Evolutionary conservation across 2,329 filamentous ascomycete species (phyloP), one percentile per base, ranked within the genome.

Genomic region (Diplodia intermedia): DNA sequence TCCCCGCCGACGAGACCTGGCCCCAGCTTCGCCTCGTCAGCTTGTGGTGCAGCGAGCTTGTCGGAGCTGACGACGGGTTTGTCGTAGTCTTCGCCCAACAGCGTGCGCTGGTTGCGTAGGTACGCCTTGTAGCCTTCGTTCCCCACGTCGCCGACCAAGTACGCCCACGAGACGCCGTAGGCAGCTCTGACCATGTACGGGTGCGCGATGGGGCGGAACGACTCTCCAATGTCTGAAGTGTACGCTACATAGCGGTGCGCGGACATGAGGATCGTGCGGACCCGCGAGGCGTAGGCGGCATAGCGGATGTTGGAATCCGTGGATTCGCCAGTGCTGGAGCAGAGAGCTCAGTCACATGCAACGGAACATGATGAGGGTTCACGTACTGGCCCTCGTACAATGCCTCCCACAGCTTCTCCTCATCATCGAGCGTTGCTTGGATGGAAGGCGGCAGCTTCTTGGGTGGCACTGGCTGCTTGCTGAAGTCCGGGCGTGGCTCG

Each of bases 101-200:
- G 80, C 0, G 88, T 84, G 49, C 87, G 86, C 79, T 95, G 91
- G 77, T 99, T 98, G 68, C 91, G 88, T 79, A 91, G 86, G 78
- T 97, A 98, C 8, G 94, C 90, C 77, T 97, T 97, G 84, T 97
- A 98, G 6, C 95, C 94, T 79, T 99, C 95, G 76, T 97, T 90
- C 40, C 87, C 86, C 57, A 98, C 94, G 76, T 99, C 95, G 60
- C 95, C 94, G 15, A 93, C 80, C 26, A 99, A 87, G 76, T 99
- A 99, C 12, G 91, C 84, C 95, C 95, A 98, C 1, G 92, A 97
- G 52, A 99, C 84, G 60, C 88, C 94, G 76, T 99, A 99, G 6
- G 95, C 95, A 57, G 88, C 84, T 69, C 90, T 88, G 12, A 99
- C 91, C 3, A 96, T 81, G 74, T 86, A 89, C 0, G 93, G 94